phyloP scores from a whole-genome alignment of 1,284 basidiomycete genomes.

The Ustilago tritici region DNA sequence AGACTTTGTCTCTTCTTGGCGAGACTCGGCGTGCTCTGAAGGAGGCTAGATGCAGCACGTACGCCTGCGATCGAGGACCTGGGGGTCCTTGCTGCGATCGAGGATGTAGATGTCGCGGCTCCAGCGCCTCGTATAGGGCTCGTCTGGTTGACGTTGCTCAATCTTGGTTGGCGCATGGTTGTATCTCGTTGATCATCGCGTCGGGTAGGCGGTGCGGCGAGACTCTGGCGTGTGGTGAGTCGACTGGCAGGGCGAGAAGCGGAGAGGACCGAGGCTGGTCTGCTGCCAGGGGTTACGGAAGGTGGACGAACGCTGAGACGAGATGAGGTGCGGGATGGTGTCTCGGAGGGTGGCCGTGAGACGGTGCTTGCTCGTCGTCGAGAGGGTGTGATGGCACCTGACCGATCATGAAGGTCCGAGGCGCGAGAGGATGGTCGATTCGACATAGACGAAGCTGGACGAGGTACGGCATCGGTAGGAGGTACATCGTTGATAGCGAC shows the following conservation, averaged over 20 bases:
- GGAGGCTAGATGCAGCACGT: conserved; percentile 22
- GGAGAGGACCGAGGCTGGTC: conserved; percentile 51
- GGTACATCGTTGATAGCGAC: conserved; percentile 46
- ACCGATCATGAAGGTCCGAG: conserved; percentile 35
- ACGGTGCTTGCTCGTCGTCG: conserved; percentile 42
- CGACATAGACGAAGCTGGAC: conserved; percentile 65
- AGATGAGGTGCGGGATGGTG: conserved; percentile 47
- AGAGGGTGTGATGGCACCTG: conserved; percentile 45
- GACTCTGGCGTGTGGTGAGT: conserved; percentile 53
- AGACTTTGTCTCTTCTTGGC: conserved; percentile 50
- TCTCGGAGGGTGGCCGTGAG: conserved; percentile 35
- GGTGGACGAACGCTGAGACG: conserved; percentile 47
- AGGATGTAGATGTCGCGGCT: conserved; percentile 14
- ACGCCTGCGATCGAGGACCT: conserved; percentile 36
- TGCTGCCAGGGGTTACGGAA: conserved; percentile 39
- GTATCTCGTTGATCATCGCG: conserved; percentile 37
- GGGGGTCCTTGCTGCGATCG: conserved; percentile 33
- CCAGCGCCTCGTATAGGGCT: conserved; percentile 26
- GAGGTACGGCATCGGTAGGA: conserved; percentile 61
- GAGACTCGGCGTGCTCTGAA: conserved; percentile 28
- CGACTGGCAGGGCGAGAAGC: conserved; percentile 49
- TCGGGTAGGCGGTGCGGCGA: conserved; percentile 21
- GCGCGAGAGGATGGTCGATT: conserved; percentile 49
- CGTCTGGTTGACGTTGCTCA: conserved; percentile 63
- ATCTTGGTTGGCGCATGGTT: conserved; percentile 20